Percentiles rank a stretch among this genome's conserved stretches.
Conservation (phyloP, 2,329 filamentous ascomycete species). For the Calonectria multiphialidica region DNA sequence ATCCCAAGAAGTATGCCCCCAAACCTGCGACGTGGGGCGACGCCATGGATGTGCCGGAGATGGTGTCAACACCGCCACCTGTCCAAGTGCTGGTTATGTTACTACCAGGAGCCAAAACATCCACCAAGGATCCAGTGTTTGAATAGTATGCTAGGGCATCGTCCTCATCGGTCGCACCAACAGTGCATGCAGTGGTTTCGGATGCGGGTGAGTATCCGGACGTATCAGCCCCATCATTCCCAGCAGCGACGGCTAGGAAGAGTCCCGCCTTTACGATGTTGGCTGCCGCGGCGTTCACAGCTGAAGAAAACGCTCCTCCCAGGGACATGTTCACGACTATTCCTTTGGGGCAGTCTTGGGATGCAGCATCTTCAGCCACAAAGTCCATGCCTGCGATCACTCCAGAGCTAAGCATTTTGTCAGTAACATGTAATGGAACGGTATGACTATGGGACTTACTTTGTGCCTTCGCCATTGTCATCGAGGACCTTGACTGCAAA, state of each 20-base stretch:
- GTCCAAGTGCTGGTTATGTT: conserved; percentile 63
- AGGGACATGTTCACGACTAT: conserved; percentile 71
- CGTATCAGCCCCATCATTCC: conserved; percentile 63
- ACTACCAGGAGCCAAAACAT: conserved; percentile 65
- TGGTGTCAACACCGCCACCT: conserved; percentile 54
- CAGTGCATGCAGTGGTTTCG: conserved; percentile 62
- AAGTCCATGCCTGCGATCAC: conserved; percentile 61
- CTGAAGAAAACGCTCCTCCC: conserved; percentile 59
- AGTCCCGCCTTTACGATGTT: conserved; percentile 59
- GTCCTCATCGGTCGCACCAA: conserved; percentile 58
- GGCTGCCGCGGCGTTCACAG: conserved; percentile 65
- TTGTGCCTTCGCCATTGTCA: conserved; percentile 46
- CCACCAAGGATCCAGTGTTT: conserved; percentile 63
- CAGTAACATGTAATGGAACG: neutral
- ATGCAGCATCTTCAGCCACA: conserved; percentile 53
- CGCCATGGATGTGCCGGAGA: conserved; percentile 62
- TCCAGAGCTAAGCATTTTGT: conserved; percentile 46
- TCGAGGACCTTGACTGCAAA: conserved; percentile 61
- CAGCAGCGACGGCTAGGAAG: conserved; percentile 68
- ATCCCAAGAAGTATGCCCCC: conserved; percentile 58
- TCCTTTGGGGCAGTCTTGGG: conserved; percentile 53
- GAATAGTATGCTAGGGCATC: conserved; percentile 61
- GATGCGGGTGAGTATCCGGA: conserved; percentile 61
- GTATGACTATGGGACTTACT: conserved; percentile 23
- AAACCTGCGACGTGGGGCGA: conserved; percentile 58